These are phyloP conservation scores for Erigeron philadelphicus DNA, from an alignment of 140 eudicot species.

Conservation along the genomic window DNA sequence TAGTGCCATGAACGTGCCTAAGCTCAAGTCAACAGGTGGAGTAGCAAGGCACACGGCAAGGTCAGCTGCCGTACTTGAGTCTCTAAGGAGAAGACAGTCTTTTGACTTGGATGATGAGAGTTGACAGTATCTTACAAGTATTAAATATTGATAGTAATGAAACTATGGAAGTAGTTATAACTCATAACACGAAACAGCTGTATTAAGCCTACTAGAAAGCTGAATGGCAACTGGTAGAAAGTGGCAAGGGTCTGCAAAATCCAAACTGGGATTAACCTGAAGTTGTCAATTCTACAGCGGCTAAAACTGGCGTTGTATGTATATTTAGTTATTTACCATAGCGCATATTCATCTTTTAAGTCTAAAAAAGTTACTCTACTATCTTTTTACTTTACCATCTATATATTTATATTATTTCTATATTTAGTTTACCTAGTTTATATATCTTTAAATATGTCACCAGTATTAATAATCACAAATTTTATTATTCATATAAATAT, in stretches of 20 bases:
- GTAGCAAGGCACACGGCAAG: slow-evolving; percentile 26
- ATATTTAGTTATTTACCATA: no score
- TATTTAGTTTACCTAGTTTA: no score
- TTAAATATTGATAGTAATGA: not conserved
- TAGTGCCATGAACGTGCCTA: slow-evolving; percentile 66
- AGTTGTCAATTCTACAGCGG: no score
- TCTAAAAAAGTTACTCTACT: no score
- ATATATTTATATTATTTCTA: no score
- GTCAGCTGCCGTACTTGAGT: slow-evolving; percentile 63
- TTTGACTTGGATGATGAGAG: slow-evolving; percentile 79
- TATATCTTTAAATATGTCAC: no score
- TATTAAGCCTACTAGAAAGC: not conserved
- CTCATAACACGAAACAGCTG: not conserved
- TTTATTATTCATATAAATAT: not conserved
- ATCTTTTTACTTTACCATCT: no score
- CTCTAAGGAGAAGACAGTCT: slow-evolving; percentile 72
- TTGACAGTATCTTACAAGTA: not conserved
- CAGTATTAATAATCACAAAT: not conserved
- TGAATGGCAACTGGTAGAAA: no score
- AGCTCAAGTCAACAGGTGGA: slow-evolving; percentile 47
- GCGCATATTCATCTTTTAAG: no score
- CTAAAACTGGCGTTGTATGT: no score
- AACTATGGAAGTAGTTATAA: not conserved
- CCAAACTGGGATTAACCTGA: no score
- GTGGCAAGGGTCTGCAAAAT: no score